A percentile compares a stretch with the other conserved stretches of the same genome.
phyloP scores from a whole-genome alignment of 1,284 basidiomycete genomes.

The Testicularia cyperi region DNA sequence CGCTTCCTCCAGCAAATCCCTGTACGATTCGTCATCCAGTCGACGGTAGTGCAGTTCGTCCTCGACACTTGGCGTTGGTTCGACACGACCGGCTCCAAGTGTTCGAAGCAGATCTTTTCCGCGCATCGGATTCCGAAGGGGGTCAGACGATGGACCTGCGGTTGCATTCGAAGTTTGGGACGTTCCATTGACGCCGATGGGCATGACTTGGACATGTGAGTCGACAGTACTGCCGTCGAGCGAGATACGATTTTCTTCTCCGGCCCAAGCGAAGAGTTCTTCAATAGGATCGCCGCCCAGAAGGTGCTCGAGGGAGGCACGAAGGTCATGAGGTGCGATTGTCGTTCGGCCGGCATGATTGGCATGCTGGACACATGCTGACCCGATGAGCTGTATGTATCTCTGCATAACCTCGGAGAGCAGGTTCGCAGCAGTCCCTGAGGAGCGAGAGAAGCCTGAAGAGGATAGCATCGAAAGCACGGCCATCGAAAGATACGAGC shows the following conservation, averaged over 20 bases:
- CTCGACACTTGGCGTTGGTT: constrained; percentile 7
- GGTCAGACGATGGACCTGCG: constrained; percentile 1
- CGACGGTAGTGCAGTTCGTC: constrained; percentile 14
- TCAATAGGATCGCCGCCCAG: constrained; percentile 36
- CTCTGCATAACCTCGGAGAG: constrained; percentile 46
- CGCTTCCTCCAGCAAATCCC: constrained; percentile 17
- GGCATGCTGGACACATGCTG: constrained; percentile 28
- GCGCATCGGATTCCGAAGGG: constrained; percentile 25
- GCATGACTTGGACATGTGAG: neutral
- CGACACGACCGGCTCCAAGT: constrained; percentile 14
- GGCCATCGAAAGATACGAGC: constrained; percentile 32
- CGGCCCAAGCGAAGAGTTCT: constrained; percentile 44
- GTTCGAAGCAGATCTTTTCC: constrained; percentile 29
- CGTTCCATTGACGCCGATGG: constrained; percentile 9
- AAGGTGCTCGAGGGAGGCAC: constrained; percentile 38
- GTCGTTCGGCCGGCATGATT: constrained; percentile 34
- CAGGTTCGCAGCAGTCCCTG: constrained; percentile 29
- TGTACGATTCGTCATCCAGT: constrained; percentile 6
- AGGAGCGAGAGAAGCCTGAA: constrained; percentile 41
- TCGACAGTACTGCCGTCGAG: neutral
- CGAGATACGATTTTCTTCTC: constrained; percentile 30
- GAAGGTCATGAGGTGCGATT: constrained; percentile 32
- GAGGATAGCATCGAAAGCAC: constrained; percentile 29
- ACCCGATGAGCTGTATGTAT: constrained; percentile 37
- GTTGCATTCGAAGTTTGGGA: neutral